A percentile compares a stretch with the other conserved stretches of the same genome.
Conservation (phyloP, 179 eudicot species). For the Heliamphora pulchella region DNA sequence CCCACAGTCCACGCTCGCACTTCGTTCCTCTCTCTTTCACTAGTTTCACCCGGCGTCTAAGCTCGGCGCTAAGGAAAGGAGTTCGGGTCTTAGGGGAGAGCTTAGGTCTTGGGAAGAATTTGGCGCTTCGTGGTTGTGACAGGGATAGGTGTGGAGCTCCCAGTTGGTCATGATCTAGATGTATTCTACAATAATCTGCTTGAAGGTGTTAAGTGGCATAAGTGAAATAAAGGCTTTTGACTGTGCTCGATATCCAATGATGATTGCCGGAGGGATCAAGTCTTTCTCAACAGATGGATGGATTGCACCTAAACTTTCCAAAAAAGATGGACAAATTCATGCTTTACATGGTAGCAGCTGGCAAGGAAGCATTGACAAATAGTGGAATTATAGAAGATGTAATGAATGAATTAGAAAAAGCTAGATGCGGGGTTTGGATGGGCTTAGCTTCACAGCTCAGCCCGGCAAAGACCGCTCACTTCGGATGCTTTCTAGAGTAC, state of each 20-base stretch:
- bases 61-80: too few species aligned
- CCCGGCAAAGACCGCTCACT: too few species aligned
- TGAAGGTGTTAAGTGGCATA: conserved; percentile 84
- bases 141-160: conserved; percentile 86
- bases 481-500: too few species aligned
- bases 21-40: too few species aligned
- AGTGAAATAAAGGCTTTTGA: conserved; percentile 83
- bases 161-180: conserved; percentile 69
- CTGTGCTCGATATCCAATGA: conserved; percentile 74
- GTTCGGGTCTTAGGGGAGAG: too few species aligned
- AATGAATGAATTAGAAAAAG: conserved; percentile 65
- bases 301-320: conserved; percentile 80
- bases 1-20: too few species aligned
- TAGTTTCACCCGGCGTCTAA: too few species aligned
- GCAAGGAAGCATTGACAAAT: conserved; percentile 85
- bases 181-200: conserved; percentile 77
- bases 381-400: conserved; percentile 64
- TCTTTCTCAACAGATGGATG: conserved; percentile 85
- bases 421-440: conserved; percentile 79
- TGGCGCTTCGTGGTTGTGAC: conserved; percentile 58
- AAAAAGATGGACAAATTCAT: conserved; percentile 92
- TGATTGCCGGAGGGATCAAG: conserved; percentile 93
- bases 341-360: conserved; percentile 93
- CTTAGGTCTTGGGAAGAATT: too few species aligned
- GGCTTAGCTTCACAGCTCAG: conserved; percentile 46